Conservation (phyloP, 1,284 basidiomycete species). For the Sporisorium exsertum region DNA sequence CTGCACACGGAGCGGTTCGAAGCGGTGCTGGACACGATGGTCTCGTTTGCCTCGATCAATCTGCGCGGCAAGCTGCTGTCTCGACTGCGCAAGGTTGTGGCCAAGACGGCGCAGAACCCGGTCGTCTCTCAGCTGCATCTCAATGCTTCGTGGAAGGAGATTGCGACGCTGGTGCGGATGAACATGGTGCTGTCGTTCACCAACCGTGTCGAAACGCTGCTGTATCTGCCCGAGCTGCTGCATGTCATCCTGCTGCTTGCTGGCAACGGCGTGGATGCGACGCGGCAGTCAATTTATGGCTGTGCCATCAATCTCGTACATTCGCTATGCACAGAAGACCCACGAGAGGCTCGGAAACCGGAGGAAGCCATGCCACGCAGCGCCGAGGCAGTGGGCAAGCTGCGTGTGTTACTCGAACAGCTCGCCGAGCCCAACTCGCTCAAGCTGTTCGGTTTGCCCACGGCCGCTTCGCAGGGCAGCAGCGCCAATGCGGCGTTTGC, state of each 20-base stretch:
- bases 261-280: slow-evolving; percentile 62
- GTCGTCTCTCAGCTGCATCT: slow-evolving; percentile 58
- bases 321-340: slow-evolving; percentile 65
- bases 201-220: slow-evolving; percentile 57
- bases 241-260: slow-evolving; percentile 64
- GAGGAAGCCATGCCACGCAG: slow-evolving; percentile 46
- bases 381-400: slow-evolving; percentile 41
- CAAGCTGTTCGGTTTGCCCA: slow-evolving; percentile 59
- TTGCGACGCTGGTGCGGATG: slow-evolving; percentile 64
- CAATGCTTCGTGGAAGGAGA: slow-evolving; percentile 65
- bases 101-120: slow-evolving; percentile 63
- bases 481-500: slow-evolving; percentile 34
- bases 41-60: slow-evolving; percentile 64
- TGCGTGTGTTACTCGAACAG: slow-evolving; percentile 50
- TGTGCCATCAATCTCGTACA: slow-evolving; percentile 66
- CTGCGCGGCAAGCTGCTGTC: slow-evolving; percentile 64
- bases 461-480: slow-evolving; percentile 15
- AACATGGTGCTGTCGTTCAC: slow-evolving; percentile 67
- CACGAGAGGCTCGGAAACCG: slow-evolving; percentile 48
- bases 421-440: slow-evolving; percentile 55
- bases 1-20: slow-evolving; percentile 63
- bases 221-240: slow-evolving; percentile 62
- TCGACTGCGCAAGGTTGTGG: slow-evolving; percentile 60
- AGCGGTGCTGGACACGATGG: slow-evolving; percentile 66
- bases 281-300: slow-evolving; percentile 58